These are phyloP conservation scores for Amaranthus hypochondriacus DNA, from an alignment of 148 eudicot genomes.

Conservation along the genomic window DNA sequence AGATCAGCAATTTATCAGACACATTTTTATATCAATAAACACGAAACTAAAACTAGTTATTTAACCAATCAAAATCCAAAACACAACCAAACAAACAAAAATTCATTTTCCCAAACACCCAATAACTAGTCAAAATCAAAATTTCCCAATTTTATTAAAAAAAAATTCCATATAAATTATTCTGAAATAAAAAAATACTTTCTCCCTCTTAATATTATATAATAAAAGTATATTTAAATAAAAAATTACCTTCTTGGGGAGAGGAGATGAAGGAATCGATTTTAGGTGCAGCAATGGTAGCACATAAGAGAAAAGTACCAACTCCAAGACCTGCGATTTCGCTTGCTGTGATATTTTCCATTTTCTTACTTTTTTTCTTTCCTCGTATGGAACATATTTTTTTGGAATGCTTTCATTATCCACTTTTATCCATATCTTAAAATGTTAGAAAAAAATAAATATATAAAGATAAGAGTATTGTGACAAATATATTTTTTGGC, in stretches of 20 bases:
- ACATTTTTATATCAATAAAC: too few species aligned
- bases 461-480: constrained; percentile 1
- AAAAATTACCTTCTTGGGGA: constrained; percentile 64
- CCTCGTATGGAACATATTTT: not conserved
- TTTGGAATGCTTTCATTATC: not conserved
- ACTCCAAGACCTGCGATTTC: constrained; percentile 69
- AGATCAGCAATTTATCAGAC: too few species aligned
- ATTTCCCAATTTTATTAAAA: too few species aligned
- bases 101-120: too few species aligned
- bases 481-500: constrained; percentile 36
- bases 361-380: constrained; percentile 18
- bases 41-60: too few species aligned
- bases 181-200: not conserved
- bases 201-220: too few species aligned
- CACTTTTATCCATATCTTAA: not conserved
- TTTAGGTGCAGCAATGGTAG: constrained; percentile 72
- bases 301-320: constrained; percentile 61
- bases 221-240: not conserved
- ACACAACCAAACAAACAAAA: too few species aligned
- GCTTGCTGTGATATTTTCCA: constrained; percentile 64
- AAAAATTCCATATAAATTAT: too few species aligned
- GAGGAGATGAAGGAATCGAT: constrained; percentile 62
- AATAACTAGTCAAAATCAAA: too few species aligned
- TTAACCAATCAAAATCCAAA: too few species aligned
- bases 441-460: not conserved